Conservation (phyloP, 2,329 filamentous ascomycete genomes). For the Stagonosporopsis chrysanthemi region DNA sequence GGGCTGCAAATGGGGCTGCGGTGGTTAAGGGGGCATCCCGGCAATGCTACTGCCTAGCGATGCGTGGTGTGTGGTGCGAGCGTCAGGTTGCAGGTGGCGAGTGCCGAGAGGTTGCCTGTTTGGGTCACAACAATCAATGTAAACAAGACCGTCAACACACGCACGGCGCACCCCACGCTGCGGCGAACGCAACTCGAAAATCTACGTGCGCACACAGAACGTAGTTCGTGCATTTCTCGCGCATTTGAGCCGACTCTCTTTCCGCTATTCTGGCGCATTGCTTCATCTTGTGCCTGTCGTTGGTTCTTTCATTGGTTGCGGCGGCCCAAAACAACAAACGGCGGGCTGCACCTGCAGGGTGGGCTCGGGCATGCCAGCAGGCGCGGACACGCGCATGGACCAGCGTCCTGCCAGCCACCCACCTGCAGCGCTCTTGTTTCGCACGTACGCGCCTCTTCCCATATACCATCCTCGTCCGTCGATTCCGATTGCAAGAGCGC, state of each 20-base stretch:
- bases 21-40: constrained; percentile 13
- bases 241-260: neutral
- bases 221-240: constrained; percentile 8
- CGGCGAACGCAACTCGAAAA: constrained; percentile 16
- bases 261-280: constrained; percentile 20
- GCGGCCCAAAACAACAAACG: constrained; percentile 24
- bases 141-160: constrained; percentile 1
- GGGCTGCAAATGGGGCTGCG: constrained; percentile 12
- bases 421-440: constrained; percentile 3
- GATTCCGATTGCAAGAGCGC: constrained; percentile 31
- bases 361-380: neutral
- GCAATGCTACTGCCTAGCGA: constrained; percentile 9
- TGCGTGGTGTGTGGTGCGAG: constrained; percentile 14
- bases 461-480: constrained; percentile 39
- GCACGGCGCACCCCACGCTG: neutral
- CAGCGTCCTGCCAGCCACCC: constrained; percentile 9
- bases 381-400: constrained; percentile 5
- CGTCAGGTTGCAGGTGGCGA: neutral
- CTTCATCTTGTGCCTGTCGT: constrained; percentile 25
- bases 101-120: constrained; percentile 5
- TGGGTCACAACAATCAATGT: constrained; percentile 2
- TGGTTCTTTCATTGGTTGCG: constrained; percentile 28
- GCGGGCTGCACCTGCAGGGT: constrained; percentile 15
- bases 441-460: constrained; percentile 33
- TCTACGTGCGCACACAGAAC: constrained; percentile 5